Conservation (phyloP, 352 stramenopile species). For the Phytopythium boreale region DNA sequence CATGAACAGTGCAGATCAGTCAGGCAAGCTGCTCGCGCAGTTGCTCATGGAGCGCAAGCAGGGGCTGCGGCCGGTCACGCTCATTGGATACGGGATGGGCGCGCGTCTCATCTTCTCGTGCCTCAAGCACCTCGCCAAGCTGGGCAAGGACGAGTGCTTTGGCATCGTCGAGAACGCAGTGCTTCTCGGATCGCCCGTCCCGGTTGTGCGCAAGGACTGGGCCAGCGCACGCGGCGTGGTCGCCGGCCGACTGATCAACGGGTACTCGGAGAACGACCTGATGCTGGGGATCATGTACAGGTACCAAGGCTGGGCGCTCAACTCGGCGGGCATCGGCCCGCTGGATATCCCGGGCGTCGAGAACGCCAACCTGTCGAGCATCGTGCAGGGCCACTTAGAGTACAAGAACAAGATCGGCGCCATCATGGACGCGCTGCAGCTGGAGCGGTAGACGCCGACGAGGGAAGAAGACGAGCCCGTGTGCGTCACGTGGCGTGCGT, state of each 20-base stretch:
- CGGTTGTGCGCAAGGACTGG: slow-evolving; percentile 63
- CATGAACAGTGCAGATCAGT: slow-evolving; percentile 74
- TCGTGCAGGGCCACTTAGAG: slow-evolving; percentile 81
- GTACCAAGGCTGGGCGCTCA: slow-evolving; percentile 78
- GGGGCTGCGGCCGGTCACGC: slow-evolving; percentile 79
- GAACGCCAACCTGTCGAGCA: slow-evolving; percentile 78
- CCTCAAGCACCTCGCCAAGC: slow-evolving; percentile 81
- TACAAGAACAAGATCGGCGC: slow-evolving; percentile 88
- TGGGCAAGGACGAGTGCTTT: slow-evolving; percentile 45
- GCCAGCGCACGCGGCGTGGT: slow-evolving; percentile 63
- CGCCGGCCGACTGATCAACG: slow-evolving; percentile 87
- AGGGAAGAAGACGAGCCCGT: not conserved
- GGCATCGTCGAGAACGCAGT: slow-evolving; percentile 89
- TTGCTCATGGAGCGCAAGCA: slow-evolving; percentile 65
- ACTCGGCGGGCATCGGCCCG: slow-evolving; percentile 69
- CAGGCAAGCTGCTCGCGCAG: slow-evolving; percentile 71
- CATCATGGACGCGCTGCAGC: slow-evolving; percentile 72
- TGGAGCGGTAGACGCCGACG: slow-evolving; percentile 28
- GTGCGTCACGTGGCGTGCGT: not conserved
- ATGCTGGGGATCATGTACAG: slow-evolving; percentile 91
- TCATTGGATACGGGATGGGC: slow-evolving; percentile 90
- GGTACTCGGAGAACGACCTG: slow-evolving; percentile 88
- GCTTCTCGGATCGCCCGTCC: slow-evolving; percentile 79
- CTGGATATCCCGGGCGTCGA: slow-evolving; percentile 70
- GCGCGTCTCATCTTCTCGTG: slow-evolving; percentile 88